These are phyloP conservation scores for Globisporangium cederbergense DNA, from an alignment of 352 stramenopile genomes.

Conservation along the genomic window DNA sequence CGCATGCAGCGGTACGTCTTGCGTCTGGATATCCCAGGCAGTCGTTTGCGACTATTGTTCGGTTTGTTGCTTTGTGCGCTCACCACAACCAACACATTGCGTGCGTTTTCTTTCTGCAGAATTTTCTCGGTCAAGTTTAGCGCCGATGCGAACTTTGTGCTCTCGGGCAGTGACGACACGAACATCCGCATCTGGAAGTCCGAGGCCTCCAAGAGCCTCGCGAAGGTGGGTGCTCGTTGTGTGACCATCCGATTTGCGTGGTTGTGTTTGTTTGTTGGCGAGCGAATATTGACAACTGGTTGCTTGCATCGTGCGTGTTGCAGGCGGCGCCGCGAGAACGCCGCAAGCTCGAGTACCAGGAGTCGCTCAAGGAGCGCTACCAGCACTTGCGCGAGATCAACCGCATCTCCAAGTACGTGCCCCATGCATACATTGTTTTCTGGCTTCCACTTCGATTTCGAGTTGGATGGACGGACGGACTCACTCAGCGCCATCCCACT, in stretches of 20 bases:
- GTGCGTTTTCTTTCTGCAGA: conserved; percentile 15
- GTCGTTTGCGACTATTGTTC: conserved; percentile 4
- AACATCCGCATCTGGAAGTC: conserved; percentile 99
- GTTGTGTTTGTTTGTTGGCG: neutral
- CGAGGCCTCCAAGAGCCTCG: conserved; percentile 92
- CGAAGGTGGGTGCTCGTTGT: conserved; percentile 56
- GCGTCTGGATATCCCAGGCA: neutral
- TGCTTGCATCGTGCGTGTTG: neutral
- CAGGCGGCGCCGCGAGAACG: conserved; percentile 72
- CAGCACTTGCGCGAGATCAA: conserved; percentile 94
- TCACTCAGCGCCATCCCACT: conserved; percentile 3
- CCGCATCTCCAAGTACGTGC: conserved; percentile 86
- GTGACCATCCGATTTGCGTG: neutral
- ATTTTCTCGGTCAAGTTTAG: conserved; percentile 89
- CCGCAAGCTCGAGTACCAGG: conserved; percentile 94
- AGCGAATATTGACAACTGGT: neutral
- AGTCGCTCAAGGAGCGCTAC: conserved; percentile 96
- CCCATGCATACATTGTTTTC: too few species aligned
- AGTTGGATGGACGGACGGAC: neutral
- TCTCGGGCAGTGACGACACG: conserved; percentile 98
- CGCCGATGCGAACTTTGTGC: conserved; percentile 92
- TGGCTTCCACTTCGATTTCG: conserved; percentile 2
- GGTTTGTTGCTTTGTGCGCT: conserved; percentile 1
- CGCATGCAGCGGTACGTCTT: conserved; percentile 95
- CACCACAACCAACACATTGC: neutral